Evolutionary conservation across 169 alveolate species (phyloP).

Genomic region (Plasmodium berghei): DNA sequence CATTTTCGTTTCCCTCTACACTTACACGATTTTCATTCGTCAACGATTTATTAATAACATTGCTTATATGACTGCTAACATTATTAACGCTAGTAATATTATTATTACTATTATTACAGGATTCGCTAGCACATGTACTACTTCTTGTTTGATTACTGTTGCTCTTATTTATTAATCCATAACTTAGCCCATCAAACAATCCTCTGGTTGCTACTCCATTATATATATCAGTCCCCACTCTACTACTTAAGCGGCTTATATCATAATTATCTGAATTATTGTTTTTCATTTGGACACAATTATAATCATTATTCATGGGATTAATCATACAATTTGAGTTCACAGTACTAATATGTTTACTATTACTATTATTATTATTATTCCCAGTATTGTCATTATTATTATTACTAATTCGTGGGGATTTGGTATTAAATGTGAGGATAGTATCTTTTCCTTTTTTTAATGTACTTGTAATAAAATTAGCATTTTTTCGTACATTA

Average conservation of each 20-base stretch:
- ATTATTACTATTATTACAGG: too few species aligned
- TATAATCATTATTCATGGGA: too few species aligned
- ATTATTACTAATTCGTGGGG: not conserved
- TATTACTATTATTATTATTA: not conserved
- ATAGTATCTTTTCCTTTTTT: conserved; percentile 11
- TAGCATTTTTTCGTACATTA: conserved; percentile 7
- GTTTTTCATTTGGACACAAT: too few species aligned
- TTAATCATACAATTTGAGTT: not conserved
- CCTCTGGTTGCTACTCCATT: too few species aligned
- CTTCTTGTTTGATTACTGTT: too few species aligned
- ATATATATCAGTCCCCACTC: too few species aligned
- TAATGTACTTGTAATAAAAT: not conserved
- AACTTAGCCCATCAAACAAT: too few species aligned
- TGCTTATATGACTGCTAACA: not conserved
- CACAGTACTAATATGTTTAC: not conserved
- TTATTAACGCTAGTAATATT: too few species aligned
- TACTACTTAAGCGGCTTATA: too few species aligned
- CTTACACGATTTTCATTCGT: not conserved
- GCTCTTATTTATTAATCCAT: too few species aligned
- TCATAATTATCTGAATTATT: too few species aligned
- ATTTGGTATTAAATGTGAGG: not conserved
- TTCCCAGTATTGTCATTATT: conserved; percentile 3
- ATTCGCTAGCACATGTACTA: too few species aligned
- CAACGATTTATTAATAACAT: not conserved
- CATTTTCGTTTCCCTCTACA: not conserved